Evolutionary conservation across 2,329 filamentous ascomycete genomes (phyloP).

Genomic region (Fusarium mundagurra): DNA sequence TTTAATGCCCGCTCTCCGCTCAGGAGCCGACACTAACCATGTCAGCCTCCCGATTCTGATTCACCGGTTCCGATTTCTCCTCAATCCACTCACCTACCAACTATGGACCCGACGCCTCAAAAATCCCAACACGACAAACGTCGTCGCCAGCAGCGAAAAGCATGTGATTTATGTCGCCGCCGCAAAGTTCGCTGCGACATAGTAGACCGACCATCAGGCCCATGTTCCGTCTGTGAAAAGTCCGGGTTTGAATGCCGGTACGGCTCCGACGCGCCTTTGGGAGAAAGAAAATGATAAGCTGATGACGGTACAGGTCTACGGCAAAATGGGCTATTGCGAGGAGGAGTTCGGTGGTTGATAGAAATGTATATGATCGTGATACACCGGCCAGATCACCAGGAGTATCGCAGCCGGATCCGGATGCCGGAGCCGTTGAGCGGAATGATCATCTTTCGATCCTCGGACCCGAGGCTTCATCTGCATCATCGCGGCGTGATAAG

Average conservation of each 20-base stretch:
- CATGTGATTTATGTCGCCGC: slow-evolving; percentile 40
- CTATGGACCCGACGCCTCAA: slow-evolving; percentile 13
- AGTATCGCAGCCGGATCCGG: slow-evolving; percentile 17
- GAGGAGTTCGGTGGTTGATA: slow-evolving; percentile 11
- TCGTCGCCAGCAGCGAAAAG: slow-evolving; percentile 46
- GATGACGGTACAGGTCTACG: slow-evolving; percentile 24
- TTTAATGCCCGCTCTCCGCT: neutral
- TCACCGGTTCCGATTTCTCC: slow-evolving; percentile 33
- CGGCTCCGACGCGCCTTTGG: slow-evolving; percentile 14
- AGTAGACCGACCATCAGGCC: slow-evolving; percentile 20
- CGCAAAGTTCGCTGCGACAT: slow-evolving; percentile 42
- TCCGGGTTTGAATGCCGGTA: slow-evolving; percentile 40
- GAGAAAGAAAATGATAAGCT: neutral
- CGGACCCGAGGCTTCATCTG: slow-evolving; percentile 3
- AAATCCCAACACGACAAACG: slow-evolving; percentile 12
- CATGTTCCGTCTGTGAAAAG: slow-evolving; percentile 41
- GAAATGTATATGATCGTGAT: neutral
- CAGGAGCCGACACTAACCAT: slow-evolving; percentile 23
- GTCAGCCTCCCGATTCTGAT: neutral
- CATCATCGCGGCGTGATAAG: neutral
- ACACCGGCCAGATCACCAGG: slow-evolving; percentile 1
- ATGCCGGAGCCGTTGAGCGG: slow-evolving; percentile 14
- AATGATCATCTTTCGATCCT: neutral
- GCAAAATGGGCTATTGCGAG: slow-evolving; percentile 37
- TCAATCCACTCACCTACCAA: neutral